A percentile compares a stretch with the other conserved stretches of the same genome.
phyloP scores from a whole-genome alignment of 2,329 filamentous ascomycete species.

The Achaetomium macrosporum region DNA sequence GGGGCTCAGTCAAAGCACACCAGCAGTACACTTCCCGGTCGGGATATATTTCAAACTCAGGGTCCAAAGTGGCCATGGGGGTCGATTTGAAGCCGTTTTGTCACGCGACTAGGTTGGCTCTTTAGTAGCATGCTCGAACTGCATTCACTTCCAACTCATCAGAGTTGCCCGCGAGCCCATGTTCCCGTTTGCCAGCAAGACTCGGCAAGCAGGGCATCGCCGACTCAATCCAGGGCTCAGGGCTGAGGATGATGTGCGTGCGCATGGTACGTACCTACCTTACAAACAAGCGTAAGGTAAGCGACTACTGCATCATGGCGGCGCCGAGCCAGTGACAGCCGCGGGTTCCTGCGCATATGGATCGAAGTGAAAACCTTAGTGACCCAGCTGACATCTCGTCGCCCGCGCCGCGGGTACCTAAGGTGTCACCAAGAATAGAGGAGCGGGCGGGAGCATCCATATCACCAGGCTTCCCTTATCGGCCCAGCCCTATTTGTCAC shows the following conservation, averaged over 20 bases:
- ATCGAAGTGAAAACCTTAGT: not conserved
- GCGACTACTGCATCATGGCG: slow-evolving; percentile 4
- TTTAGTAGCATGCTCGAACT: not conserved
- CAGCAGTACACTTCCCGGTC: not conserved
- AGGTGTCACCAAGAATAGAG: not conserved
- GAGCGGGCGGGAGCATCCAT: not conserved
- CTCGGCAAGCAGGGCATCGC: too few species aligned
- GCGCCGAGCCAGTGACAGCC: slow-evolving; percentile 10
- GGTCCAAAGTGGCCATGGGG: not conserved
- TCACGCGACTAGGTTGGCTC: too few species aligned
- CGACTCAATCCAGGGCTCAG: not conserved
- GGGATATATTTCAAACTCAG: not conserved
- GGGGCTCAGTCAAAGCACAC: not conserved
- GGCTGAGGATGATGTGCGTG: not conserved
- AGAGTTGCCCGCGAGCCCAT: slow-evolving; percentile 12
- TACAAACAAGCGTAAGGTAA: not conserved
- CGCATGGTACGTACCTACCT: not conserved
- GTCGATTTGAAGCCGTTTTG: too few species aligned
- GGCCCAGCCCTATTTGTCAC: slow-evolving; percentile 6
- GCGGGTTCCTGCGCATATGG: slow-evolving; percentile 18
- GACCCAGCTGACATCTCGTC: too few species aligned
- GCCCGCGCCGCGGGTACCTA: too few species aligned
- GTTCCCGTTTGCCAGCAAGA: not conserved
- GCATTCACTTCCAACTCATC: slow-evolving; percentile 11
- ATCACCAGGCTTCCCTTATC: not conserved